Base-by-base conservation (phyloP, 805 yeast species). In the Middelhovenomyces tepae region DNA sequence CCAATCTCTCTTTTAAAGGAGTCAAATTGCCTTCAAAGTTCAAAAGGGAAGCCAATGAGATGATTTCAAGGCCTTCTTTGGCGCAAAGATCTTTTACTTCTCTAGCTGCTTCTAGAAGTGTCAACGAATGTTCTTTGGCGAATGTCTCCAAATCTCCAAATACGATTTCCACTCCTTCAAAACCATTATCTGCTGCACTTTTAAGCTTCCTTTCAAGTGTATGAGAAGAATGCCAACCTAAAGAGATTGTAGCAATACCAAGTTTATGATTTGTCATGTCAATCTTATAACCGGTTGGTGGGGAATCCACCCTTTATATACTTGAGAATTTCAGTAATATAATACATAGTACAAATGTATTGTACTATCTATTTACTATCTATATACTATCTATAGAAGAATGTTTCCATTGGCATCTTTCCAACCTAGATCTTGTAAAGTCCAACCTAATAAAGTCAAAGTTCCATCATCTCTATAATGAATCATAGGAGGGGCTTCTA, bases 91-190 rank as follows among this genome's bases (percentile, higher is more conserved):
- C 21, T 24, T 31, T 31, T 10, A 31, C 17, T 16, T 25, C 18
- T 4, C n/a, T n/a, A 7, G 35, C 35, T 10, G 35, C 35, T 7
- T n/a, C 4, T 10, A 13, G 4, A 9, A 22, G 7, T 4, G 35
- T 9, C n/a, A 25, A n/a, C 5, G 9, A 8, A 15, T 24, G 31
- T 7, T 18, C 32, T 25, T n/a, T 8, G 15, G 35, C 35, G 17
- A 16, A 25, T 14, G 17, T 24, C 11, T 31, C 35, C 10, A 31
- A 30, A 21, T 31, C 35, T 11, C 17, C 23, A 24, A 45, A 25
- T 39, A 35, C 46, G 46, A 43, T 44, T 37, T 32, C 46, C 40
- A 46, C 47, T 39, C 40, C 48, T 34, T 30, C 49, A 34, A 35
- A 35, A 4, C 38, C 38, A 17, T 35, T 31, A 7, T 27, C 39